Base-by-base conservation (phyloP, 2,329 filamentous ascomycete genomes). In the Phoma sp. region DNA sequence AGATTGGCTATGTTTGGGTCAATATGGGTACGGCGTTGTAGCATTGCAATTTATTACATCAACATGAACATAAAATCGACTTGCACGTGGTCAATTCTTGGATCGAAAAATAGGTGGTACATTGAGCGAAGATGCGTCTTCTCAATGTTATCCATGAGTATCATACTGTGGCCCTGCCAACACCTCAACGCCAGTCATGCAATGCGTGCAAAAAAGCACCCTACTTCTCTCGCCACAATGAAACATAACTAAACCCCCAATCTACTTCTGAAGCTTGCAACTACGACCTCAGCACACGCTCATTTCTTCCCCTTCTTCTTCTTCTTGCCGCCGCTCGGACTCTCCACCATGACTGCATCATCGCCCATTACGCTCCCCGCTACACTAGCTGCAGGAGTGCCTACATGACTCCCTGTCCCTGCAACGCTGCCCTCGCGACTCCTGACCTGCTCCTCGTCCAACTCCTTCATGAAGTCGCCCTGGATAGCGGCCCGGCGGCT, bases 391-490 rank as follows among this genome's bases (percentile, higher is more conserved):
- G 53, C 46, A 7, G 46, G 38, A 15, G 53, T 62, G 4, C 57
- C 52, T 18, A 60, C 55, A 2, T 47, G 26, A 9, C 53, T 60
- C 20, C 42, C 46, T 32, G 51, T 40, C 11, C 57, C 57, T 15
- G 45, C 42, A 14, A 53, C 40, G 42, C 57, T 62, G 23, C 60
- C 54, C 39, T 62, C 60, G 14, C 47, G 46, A 34, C 51, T 58
- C 30, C 37, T 36, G 15, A 47, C 59, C 61, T 73, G 72, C 45
- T 81, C 85, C 21, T 84, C 83, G 49, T 93, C 89, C 40, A 96
- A 80, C 79, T 97, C 92, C 76, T 90, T 91, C 84, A 96, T 88
- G 67, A 95, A 92, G 12, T 87, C 88, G 47, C 84, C 82, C 74
- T 89, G 83, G 62, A 96, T 92, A 58, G 83, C 83, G 38, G 85